These are phyloP conservation scores for Stephanodiscus triporus DNA, from an alignment of 108 stramenopile genomes.

Conservation along the genomic window DNA sequence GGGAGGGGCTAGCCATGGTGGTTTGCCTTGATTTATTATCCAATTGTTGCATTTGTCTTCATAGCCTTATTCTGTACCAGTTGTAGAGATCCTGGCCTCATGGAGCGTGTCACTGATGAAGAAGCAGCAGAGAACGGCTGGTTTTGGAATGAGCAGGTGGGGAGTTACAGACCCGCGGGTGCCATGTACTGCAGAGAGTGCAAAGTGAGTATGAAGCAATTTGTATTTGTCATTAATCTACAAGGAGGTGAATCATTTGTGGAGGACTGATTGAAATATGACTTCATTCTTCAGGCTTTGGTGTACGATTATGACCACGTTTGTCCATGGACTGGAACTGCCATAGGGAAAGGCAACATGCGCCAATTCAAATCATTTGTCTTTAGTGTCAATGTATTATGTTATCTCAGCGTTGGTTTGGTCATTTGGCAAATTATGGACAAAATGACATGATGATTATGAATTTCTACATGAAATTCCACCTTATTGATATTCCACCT, in stretches of 20 bases:
- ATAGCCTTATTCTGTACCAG: conserved; percentile 75
- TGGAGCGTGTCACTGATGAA: conserved; percentile 85
- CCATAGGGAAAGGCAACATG: conserved; percentile 80
- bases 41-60: conserved; percentile 67
- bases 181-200: conserved; percentile 89
- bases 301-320: conserved; percentile 88
- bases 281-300: conserved; percentile 41
- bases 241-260: not conserved
- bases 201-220: conserved; percentile 45
- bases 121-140: conserved; percentile 86
- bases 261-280: not conserved
- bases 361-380: conserved; percentile 82
- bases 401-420: conserved; percentile 82
- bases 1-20: conserved; percentile 60
- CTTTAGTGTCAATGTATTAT: conserved; percentile 82
- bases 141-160: conserved; percentile 93
- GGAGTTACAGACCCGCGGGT: conserved; percentile 87
- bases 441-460: conserved; percentile 16
- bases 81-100: conserved; percentile 87
- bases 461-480: no score
- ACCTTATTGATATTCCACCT: not conserved
- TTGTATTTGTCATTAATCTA: not conserved
- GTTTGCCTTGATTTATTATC: conserved; percentile 77
- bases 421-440: conserved; percentile 49
- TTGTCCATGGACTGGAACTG: conserved; percentile 89